Percentiles rank a stretch among this genome's conserved stretches.
phyloP scores from a whole-genome alignment of 305 asterid species.

The Caryopteris hybrid region DNA sequence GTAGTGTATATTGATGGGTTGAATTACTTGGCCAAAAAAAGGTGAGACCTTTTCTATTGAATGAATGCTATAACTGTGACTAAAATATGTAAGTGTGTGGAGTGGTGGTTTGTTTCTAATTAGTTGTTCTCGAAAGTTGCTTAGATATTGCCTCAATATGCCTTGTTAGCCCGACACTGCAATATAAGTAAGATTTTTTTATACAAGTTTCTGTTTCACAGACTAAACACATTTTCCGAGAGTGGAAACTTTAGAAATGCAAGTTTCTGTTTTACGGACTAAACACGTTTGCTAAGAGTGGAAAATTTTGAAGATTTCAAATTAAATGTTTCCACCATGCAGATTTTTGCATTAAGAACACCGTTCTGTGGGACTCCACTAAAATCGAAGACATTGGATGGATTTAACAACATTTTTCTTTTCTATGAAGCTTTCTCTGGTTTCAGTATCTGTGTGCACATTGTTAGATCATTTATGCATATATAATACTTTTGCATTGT shows the following conservation, averaged over 20 bases:
- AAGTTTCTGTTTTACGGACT: neutral
- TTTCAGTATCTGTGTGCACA: neutral
- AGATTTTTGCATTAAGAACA: neutral
- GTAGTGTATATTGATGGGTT: neutral
- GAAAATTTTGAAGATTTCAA: neutral
- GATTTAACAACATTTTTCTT: neutral
- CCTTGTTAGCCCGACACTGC: neutral
- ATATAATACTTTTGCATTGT: neutral
- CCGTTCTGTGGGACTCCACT: neutral
- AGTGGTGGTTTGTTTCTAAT: neutral
- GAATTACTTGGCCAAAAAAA: neutral
- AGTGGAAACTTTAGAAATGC: neutral
- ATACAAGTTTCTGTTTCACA: neutral
- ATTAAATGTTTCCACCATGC: neutral
- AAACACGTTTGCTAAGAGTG: neutral
- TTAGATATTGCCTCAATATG: neutral
- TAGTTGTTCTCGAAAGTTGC: neutral
- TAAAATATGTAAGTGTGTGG: neutral
- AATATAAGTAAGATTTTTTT: neutral
- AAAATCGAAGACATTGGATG: neutral
- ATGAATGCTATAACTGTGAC: neutral
- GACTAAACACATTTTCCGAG: neutral
- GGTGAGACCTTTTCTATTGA: neutral
- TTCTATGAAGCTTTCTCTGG: neutral
- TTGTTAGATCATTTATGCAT: neutral